Percentiles rank a stretch among this genome's conserved stretches.
These are phyloP conservation scores for Sporothrix variecibatus DNA, from an alignment of 2,329 filamentous ascomycete genomes.

Conservation along the genomic window DNA sequence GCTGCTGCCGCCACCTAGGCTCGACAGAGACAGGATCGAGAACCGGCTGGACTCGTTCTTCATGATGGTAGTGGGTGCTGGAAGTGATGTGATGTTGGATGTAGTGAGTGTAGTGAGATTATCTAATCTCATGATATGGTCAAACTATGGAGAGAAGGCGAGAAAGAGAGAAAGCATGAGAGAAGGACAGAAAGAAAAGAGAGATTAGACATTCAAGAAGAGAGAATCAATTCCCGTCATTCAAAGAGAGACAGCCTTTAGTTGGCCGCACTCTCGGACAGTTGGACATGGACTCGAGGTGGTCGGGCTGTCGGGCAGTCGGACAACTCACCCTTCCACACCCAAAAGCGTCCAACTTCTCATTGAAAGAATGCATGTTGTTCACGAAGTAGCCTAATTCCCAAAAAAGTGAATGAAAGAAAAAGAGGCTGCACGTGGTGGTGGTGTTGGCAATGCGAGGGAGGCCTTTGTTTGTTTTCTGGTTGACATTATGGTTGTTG, in stretches of 20 bases:
- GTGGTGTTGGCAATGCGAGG: slow-evolving; percentile 5
- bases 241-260: not conserved
- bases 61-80: not conserved
- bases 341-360: not conserved
- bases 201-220: not conserved
- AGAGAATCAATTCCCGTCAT: not conserved
- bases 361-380: not conserved
- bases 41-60: not conserved
- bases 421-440: not conserved
- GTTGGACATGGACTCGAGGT: not conserved
- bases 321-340: not conserved
- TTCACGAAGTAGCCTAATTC: not conserved
- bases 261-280: not conserved
- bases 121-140: not conserved
- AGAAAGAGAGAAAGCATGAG: not conserved
- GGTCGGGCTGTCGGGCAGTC: not conserved
- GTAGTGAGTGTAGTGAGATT: not conserved
- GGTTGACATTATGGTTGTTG: not conserved
- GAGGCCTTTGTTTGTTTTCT: not conserved
- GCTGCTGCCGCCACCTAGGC: not conserved
- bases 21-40: slow-evolving; percentile 5
- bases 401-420: not conserved
- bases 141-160: not conserved
- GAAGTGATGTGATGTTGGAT: not conserved
- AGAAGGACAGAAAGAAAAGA: not conserved